Evolutionary conservation across 306 rosid species (phyloP).

Genomic region (Lathyrus aphaca): DNA sequence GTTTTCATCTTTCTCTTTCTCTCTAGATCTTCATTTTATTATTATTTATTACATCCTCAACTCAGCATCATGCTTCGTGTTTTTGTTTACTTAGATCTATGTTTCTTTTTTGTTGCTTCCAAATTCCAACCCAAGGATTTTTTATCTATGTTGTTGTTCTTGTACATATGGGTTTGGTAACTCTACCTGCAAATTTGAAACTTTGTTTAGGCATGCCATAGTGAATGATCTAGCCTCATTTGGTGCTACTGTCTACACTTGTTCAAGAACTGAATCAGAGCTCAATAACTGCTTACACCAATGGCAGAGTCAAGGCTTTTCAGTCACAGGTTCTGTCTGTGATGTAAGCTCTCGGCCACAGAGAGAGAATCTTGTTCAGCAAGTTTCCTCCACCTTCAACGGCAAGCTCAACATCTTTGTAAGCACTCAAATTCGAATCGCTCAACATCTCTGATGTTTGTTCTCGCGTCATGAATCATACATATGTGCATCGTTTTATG

Average conservation of each 20-base stretch:
- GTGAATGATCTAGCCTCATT: constrained; percentile 78
- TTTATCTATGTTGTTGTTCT: too few relatives aligned
- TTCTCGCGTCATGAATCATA: too few relatives aligned
- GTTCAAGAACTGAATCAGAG: constrained; percentile 74
- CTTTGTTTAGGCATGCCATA: constrained; percentile 61
- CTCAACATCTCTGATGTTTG: too few relatives aligned
- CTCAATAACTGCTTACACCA: constrained; percentile 62
- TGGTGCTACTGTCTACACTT: constrained; percentile 80
- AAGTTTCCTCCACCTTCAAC: constrained; percentile 54
- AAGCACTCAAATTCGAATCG: constrained; percentile 18
- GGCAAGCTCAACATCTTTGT: constrained; percentile 74
- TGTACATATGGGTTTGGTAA: too few relatives aligned
- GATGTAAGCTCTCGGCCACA: constrained; percentile 63
- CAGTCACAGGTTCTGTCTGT: constrained; percentile 69
- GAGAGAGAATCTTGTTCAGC: constrained; percentile 64
- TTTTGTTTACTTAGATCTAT: not conserved
- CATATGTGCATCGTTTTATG: not conserved
- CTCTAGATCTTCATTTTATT: not conserved
- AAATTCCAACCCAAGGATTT: too few relatives aligned
- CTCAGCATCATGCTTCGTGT: not conserved
- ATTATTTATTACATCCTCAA: too few relatives aligned
- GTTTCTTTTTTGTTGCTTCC: too few relatives aligned
- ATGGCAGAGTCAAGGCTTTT: constrained; percentile 65
- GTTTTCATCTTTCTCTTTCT: constrained; percentile 41
- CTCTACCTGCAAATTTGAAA: not conserved